These are phyloP conservation scores for Chaetoscypha palmicola DNA, from an alignment of 2,329 filamentous ascomycete genomes.

Conservation along the genomic window DNA sequence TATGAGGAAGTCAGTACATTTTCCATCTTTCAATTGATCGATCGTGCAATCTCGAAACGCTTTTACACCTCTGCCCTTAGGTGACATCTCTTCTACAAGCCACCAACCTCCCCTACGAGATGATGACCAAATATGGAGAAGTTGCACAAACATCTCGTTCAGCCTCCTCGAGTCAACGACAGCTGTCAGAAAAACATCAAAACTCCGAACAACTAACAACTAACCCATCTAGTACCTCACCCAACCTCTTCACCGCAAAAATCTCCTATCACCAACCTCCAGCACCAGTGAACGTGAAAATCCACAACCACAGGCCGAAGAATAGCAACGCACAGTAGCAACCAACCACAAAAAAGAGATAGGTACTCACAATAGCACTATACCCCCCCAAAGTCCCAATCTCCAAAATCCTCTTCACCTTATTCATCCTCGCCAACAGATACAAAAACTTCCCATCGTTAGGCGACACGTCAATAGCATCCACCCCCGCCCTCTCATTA, in stretches of 20 bases:
- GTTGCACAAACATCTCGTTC: too few species aligned
- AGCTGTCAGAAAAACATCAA: too few species aligned
- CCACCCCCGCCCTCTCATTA: slow-evolving; percentile 7
- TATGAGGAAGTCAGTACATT: slow-evolving; percentile 2
- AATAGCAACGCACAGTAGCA: neutral
- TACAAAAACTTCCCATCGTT: slow-evolving; percentile 17
- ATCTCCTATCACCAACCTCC: neutral
- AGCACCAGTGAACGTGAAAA: too few species aligned
- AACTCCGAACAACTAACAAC: too few species aligned
- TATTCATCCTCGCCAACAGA: slow-evolving; percentile 17
- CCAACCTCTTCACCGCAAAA: neutral
- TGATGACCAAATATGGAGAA: too few species aligned
- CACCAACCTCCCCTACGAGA: too few species aligned
- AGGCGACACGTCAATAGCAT: slow-evolving; percentile 15
- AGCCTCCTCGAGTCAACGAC: too few species aligned
- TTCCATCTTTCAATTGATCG: too few species aligned
- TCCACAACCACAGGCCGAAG: neutral
- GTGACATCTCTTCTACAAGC: too few species aligned
- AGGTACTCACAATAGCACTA: slow-evolving; percentile 12
- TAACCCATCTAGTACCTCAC: too few species aligned
- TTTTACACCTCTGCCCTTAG: too few species aligned
- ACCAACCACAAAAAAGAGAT: neutral
- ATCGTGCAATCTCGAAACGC: too few species aligned
- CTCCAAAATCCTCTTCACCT: slow-evolving; percentile 18
- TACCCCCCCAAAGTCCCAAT: slow-evolving; percentile 24